Evolutionary conservation across 305 asterid species (phyloP).

Genomic region (Solanum aculeatissimum): DNA sequence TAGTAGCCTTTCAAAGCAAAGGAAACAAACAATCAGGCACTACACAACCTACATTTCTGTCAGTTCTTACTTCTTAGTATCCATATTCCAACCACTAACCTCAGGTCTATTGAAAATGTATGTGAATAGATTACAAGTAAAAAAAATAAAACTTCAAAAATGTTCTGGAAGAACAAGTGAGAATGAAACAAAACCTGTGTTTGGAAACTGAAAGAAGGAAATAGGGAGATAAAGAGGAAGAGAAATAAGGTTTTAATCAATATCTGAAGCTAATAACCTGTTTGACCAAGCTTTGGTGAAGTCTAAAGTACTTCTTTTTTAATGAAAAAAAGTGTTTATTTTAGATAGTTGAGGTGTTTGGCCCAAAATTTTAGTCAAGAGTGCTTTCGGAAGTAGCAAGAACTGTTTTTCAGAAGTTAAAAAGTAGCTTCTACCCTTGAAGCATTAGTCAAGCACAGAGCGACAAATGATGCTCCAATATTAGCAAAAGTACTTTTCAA

Average conservation of each 20-base stretch:
- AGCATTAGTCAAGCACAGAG: not conserved
- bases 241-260: not conserved
- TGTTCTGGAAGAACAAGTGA: not conserved
- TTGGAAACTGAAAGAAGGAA: not conserved
- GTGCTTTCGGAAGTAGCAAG: not conserved
- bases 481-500: not conserved
- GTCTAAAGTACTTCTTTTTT: not conserved
- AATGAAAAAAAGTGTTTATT: not conserved
- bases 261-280: not conserved
- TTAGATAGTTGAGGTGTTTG: not conserved
- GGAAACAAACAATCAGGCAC: not conserved
- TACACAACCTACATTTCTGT: not conserved
- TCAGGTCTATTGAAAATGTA: not conserved
- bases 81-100: not conserved
- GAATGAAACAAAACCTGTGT: not conserved
- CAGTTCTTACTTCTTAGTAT: not conserved
- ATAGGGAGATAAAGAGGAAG: not conserved
- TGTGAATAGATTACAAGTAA: not conserved
- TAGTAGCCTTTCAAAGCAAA: conserved; percentile 41
- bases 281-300: not conserved
- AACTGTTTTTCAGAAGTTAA: not conserved
- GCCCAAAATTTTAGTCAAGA: not conserved
- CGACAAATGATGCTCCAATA: not conserved
- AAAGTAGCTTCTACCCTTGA: not conserved
- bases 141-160: not conserved